phyloP scores from a whole-genome alignment of 108 stramenopile species.

The Cyclotella distinguenda region DNA sequence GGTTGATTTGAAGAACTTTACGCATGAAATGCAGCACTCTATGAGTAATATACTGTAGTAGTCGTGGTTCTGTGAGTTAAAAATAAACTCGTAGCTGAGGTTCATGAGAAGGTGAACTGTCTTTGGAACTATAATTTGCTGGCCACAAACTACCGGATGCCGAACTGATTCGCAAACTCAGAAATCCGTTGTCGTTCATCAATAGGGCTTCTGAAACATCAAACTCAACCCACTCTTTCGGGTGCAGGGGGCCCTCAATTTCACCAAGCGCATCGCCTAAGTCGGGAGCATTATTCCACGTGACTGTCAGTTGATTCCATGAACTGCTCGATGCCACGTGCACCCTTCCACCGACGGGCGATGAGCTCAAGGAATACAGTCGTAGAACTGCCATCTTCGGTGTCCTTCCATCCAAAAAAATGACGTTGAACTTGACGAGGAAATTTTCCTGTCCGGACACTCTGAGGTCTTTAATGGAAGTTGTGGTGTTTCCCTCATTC shows the following conservation, averaged over 20 bases:
- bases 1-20: no score
- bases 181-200: slow-evolving; percentile 3
- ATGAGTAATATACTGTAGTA: background rate
- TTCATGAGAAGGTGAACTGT: background rate
- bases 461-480: background rate
- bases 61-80: background rate
- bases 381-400: slow-evolving; percentile 21
- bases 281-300: slow-evolving; percentile 24
- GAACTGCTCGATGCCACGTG: slow-evolving; percentile 14
- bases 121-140: slow-evolving; percentile 23
- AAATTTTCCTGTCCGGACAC: slow-evolving; percentile 5
- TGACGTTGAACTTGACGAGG: slow-evolving; percentile 28
- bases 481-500: background rate
- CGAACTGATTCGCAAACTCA: slow-evolving; percentile 21
- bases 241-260: slow-evolving; percentile 10
- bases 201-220: slow-evolving; percentile 26
- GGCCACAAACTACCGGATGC: slow-evolving; percentile 12
- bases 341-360: slow-evolving; percentile 31
- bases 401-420: slow-evolving; percentile 11
- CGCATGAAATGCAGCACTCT: no score
- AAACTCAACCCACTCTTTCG: slow-evolving; percentile 34
- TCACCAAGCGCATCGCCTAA: slow-evolving; percentile 2
- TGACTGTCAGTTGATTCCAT: slow-evolving; percentile 19
- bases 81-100: slow-evolving; percentile 27
- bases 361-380: slow-evolving; percentile 24